These are phyloP conservation scores for Sugiyamaella paludigena DNA, from an alignment of 1,139 yeast species.

Conservation along the genomic window DNA sequence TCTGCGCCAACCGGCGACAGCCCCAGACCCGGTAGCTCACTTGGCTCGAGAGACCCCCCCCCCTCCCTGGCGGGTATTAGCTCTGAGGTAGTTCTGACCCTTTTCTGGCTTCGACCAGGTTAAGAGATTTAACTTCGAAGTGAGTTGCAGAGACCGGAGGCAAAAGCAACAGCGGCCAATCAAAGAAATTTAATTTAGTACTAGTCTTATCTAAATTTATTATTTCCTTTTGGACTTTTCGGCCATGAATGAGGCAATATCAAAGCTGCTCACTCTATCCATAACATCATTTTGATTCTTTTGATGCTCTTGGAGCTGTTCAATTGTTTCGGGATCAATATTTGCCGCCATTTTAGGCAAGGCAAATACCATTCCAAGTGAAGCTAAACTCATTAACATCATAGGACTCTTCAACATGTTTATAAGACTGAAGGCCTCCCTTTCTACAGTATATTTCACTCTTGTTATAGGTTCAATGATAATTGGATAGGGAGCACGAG, in stretches of 20 bases:
- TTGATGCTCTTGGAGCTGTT: conserved; percentile 32
- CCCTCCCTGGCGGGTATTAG: too few relatives aligned
- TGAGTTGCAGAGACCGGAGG: neutral
- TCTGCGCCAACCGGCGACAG: too few relatives aligned
- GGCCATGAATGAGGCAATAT: conserved; percentile 33
- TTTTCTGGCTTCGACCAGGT: neutral
- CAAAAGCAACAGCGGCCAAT: too few relatives aligned
- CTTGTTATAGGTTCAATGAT: conserved; percentile 23
- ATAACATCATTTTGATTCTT: conserved; percentile 20
- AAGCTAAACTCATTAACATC: conserved; percentile 37
- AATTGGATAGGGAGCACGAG: conserved; percentile 33
- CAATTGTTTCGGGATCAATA: conserved; percentile 39
- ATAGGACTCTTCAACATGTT: conserved; percentile 39
- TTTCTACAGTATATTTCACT: conserved; percentile 25
- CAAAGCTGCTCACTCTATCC: conserved; percentile 30
- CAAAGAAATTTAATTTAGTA: too few relatives aligned
- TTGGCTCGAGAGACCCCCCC: too few relatives aligned
- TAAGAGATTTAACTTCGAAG: neutral
- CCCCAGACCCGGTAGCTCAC: too few relatives aligned
- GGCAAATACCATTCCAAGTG: conserved; percentile 36
- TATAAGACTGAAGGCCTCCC: conserved; percentile 36
- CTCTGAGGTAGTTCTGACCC: neutral
- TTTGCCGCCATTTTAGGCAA: conserved; percentile 36
- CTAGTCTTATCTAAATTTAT: neutral
- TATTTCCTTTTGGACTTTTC: conserved; percentile 4